These are phyloP conservation scores for Euphorbia schlechtendalii DNA, from an alignment of 441 rosid species.

Conservation along the genomic window DNA sequence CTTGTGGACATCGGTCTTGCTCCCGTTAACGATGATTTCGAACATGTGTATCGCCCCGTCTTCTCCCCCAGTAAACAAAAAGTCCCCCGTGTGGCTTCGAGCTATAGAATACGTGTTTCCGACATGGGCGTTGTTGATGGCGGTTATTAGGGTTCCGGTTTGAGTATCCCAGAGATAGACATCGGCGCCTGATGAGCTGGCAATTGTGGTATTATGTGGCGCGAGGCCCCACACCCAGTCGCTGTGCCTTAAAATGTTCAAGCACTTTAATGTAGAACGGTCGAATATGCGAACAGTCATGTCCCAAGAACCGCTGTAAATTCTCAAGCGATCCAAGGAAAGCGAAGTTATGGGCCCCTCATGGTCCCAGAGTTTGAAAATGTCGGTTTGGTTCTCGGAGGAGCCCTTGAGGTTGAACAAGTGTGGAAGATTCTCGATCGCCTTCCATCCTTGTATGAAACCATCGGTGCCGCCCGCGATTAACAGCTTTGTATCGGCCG, in stretches of 20 bases:
- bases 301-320: slow-evolving; percentile 93
- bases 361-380: slow-evolving; percentile 80
- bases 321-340: slow-evolving; percentile 54
- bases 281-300: slow-evolving; percentile 89
- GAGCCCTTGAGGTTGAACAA: slow-evolving; percentile 73
- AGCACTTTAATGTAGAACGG: slow-evolving; percentile 58
- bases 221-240: slow-evolving; percentile 89
- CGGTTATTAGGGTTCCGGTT: slow-evolving; percentile 44
- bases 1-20: slow-evolving; percentile 26
- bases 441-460: slow-evolving; percentile 80
- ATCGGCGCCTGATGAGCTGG: slow-evolving; percentile 67
- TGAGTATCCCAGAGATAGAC: slow-evolving; percentile 68
- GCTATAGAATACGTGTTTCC: slow-evolving; percentile 67
- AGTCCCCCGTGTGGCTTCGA: slow-evolving; percentile 73
- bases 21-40: slow-evolving; percentile 37
- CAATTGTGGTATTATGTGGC: slow-evolving; percentile 61
- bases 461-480: slow-evolving; percentile 91
- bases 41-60: slow-evolving; percentile 88
- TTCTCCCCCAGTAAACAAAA: slow-evolving; percentile 86
- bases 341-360: slow-evolving; percentile 85
- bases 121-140: slow-evolving; percentile 50
- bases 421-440: slow-evolving; percentile 46
- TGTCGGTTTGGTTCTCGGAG: slow-evolving; percentile 37
- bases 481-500: slow-evolving; percentile 70
- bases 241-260: slow-evolving; percentile 60